Base-by-base conservation (phyloP, 805 yeast genomes). In the Sugiyamaella chiloensis region DNA sequence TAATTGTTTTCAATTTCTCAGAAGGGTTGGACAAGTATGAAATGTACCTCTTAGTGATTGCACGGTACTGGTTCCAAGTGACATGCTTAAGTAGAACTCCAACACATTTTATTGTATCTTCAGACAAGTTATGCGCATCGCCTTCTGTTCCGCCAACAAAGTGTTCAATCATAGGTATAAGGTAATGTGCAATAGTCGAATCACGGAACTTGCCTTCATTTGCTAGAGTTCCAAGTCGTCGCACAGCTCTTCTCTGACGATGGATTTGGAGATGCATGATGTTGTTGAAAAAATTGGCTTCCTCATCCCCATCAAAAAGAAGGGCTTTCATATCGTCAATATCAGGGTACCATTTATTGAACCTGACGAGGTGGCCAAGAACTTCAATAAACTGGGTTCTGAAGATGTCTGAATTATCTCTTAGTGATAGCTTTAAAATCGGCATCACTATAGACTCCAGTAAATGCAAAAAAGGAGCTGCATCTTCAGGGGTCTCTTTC, bases 121-220 rank as follows among this genome's bases (percentile, higher is more conserved):
- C 69, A 1, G 71, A 67, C 27, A 70, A 49, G 34, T 61, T 62
- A 31, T 67, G 66, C 11, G 62, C 56, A 14, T 66, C 72, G n/a
- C 55, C 61, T 27, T 60, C 63, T 1, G 62, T 54, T 2, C 52
- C 54, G 52, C 84, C 93, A 1, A 85, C 88, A 65, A 82, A 88
- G 52, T 79, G 81, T 68, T 93, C 98, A 51, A 90, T 73, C 53
- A 90, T 77, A 3, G 99, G 98, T 47, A 93, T 67, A 36, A 93
- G 59, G 61, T 84, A 89, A 59, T 87, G 93, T 0, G 95, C 75
- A 46, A 91, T 78, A 55, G 80, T 82, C 30, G 70, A 67, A 21
- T 78, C 78, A 0, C 77, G 64, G 5, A 90, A 64, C 5, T 51
- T 48, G 1, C 57, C 58, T 5, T 69, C 54, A 17, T 63, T 49